These are phyloP conservation scores for Gypsophila paniculata DNA, from an alignment of 179 eudicot species.

Conservation along the genomic window DNA sequence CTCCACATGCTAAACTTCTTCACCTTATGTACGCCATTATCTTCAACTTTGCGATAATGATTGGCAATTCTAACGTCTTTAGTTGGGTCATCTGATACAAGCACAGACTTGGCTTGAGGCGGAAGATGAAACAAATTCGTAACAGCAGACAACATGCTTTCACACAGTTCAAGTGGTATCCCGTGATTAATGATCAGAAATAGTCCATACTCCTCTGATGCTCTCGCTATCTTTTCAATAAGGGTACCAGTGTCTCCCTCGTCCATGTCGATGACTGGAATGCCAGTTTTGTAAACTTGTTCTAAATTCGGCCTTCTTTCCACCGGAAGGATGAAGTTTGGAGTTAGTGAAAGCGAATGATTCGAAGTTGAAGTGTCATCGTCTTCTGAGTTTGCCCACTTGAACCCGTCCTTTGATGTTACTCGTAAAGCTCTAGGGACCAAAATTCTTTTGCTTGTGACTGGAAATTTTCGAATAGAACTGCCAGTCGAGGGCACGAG, in stretches of 20 bases:
- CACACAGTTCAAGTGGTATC: constrained; percentile 16
- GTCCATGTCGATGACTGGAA: constrained; percentile 23
- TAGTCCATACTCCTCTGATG: constrained; percentile 28
- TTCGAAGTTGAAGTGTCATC: neutral
- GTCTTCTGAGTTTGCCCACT: constrained; percentile 24
- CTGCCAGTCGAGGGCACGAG: neutral
- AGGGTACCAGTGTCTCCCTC: neutral
- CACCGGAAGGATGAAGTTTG: constrained; percentile 29
- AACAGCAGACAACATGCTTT: constrained; percentile 19
- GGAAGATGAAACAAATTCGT: constrained; percentile 21
- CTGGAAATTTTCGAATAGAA: neutral
- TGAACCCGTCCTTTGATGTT: constrained; percentile 10
- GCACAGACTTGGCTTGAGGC: constrained; percentile 25
- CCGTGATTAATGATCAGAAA: constrained; percentile 26
- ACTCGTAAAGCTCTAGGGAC: neutral
- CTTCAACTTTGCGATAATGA: constrained; percentile 27
- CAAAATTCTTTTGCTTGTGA: neutral
- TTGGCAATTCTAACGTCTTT: constrained; percentile 22
- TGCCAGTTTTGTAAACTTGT: constrained; percentile 4
- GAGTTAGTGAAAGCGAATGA: constrained; percentile 17
- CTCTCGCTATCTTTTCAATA: constrained; percentile 17
- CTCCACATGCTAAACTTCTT: constrained; percentile 30
- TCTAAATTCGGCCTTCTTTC: constrained; percentile 24
- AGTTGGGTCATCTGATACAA: constrained; percentile 22
- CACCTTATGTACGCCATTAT: neutral